Evolutionary conservation across 352 stramenopile genomes (phyloP), one percentile per base, ranked within the genome.

Genomic region (Pythium grandisporangium): DNA sequence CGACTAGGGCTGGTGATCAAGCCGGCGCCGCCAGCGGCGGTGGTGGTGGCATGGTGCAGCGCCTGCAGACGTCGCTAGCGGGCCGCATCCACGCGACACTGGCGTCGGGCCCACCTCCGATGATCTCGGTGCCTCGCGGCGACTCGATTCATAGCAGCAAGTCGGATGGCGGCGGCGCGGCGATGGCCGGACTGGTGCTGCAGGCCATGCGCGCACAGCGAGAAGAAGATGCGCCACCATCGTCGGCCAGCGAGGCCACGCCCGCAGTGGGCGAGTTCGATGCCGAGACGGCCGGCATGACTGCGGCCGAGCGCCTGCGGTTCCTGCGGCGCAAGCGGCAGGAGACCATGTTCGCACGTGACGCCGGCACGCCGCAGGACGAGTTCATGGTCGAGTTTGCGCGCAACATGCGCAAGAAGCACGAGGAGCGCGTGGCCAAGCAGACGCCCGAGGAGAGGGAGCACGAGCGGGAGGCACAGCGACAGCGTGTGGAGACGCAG

Each of bases 401-500:
- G 21, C 69, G 47, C 12, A 86, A 86, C 42, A 79, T 81, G 72
- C 74, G 79, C 55, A 83, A 82, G 41, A 86, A 84, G 32, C 59
- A 72, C 16, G 45, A 38, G 12, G 47, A 48, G 33, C 27, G 2
- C 59, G 43, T 13, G 6, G 38, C 60, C 38, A 29, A 51, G 21
- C 49, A 51, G 21, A 51, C 51, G 26, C 22, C 12, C 11, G 45
- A 52, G 22, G 42, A 58, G 48, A 26, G 19, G 2, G 26, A 49
- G 37, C 10, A 17, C 14, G 26, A 30, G 25, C 20, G 16, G 17
- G 37, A 37, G 29, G 30, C 51, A 17, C 19, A 48, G 24, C 24
- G 26, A 27, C 13, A 43, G 32, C 24, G n/a, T n/a, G n/a, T n/a
- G n/a, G n/a, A n/a, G n/a, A n/a, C n/a, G n/a, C n/a, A n/a, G n/a